Evolutionary conservation across 805 yeast species (phyloP).

Genomic region (Saccharomyces paradoxus): DNA sequence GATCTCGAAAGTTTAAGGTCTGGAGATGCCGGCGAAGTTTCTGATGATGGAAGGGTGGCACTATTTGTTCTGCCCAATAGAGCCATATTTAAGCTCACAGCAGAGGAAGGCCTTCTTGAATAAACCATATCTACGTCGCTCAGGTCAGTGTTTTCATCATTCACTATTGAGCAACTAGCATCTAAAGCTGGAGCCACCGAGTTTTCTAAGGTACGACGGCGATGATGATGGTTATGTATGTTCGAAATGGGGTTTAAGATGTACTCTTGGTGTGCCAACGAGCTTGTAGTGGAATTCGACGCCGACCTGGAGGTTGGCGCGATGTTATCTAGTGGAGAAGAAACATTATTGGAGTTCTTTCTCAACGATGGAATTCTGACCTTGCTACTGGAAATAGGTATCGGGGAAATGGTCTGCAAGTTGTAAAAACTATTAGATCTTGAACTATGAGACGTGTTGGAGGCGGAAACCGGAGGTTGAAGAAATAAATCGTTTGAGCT

Average conservation of each 20-base stretch:
- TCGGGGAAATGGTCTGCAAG: neutral
- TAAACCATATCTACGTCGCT: slow-evolving; percentile 67
- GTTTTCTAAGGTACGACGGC: slow-evolving; percentile 47
- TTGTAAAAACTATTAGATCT: neutral
- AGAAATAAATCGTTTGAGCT: neutral
- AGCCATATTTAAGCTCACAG: slow-evolving; percentile 37
- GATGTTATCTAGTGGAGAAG: neutral
- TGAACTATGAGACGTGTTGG: neutral
- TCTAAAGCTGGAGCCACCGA: slow-evolving; percentile 76
- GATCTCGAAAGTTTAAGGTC: slow-evolving; percentile 6
- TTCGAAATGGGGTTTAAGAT: neutral
- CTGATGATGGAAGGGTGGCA: slow-evolving; percentile 13
- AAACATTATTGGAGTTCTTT: slow-evolving; percentile 5
- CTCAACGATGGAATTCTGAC: slow-evolving; percentile 14
- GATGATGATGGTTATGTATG: slow-evolving; percentile 12
- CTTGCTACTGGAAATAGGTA: neutral
- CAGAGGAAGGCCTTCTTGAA: slow-evolving; percentile 50
- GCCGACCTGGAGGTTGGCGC: neutral
- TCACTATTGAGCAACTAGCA: slow-evolving; percentile 59
- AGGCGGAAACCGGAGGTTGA: slow-evolving; percentile 4
- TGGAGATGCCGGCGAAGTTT: slow-evolving; percentile 5
- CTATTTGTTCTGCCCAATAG: slow-evolving; percentile 31
- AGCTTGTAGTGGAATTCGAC: neutral
- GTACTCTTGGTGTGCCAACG: neutral
- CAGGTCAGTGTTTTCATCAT: slow-evolving; percentile 49